Evolutionary conservation across 441 rosid species (phyloP), one percentile per base, ranked within the genome.

Genomic region (Eutrema salsugineum): DNA sequence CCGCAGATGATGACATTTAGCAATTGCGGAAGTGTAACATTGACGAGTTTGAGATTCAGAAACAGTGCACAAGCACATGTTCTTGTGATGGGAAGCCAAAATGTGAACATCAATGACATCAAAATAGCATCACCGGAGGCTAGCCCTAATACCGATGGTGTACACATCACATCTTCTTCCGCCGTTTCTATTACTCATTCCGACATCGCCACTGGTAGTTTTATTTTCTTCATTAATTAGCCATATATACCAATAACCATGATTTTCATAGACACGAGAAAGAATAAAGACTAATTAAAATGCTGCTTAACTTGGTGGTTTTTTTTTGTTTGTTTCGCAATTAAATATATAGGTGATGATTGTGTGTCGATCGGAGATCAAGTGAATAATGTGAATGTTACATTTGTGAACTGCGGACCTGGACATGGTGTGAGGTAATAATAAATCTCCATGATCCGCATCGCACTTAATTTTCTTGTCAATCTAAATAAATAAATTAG

Each of bases 131-230:
- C 88, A 51, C 88, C 86, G 0, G 85, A 27, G 30, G 49, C 16
- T 11, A 87, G 90, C 62, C 91, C 94, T 20, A 85, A 87, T 77
- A 89, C 90, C 0, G 89, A 85, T 24, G 90, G 88, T 38, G 71
- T 88, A 30, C 90, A 85, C 64, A 72, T 88, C 56, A 71, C 81
- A 5, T 3, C 59, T 40, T 80, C 80, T 14, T 24, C 55, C 7
- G 47, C 67, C 61, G 80, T 86, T 5, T 53, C 72, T 14, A 70
- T 88, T 22, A 50, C 57, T 7, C 56, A 39, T 39, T 46, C 80
- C 1, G 9, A 15, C 16, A 81, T 85, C 16, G 75, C 70, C 22
- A 27, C 80, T 1, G 91, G 91, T 86, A 72, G 6, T 30, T 30
- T 30, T 30, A 8, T 10, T 32, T 11, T 38, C 2, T 24, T 24